Evolutionary conservation across 2,329 filamentous ascomycete genomes (phyloP).

Genomic region (Botrytis sinoallii): DNA sequence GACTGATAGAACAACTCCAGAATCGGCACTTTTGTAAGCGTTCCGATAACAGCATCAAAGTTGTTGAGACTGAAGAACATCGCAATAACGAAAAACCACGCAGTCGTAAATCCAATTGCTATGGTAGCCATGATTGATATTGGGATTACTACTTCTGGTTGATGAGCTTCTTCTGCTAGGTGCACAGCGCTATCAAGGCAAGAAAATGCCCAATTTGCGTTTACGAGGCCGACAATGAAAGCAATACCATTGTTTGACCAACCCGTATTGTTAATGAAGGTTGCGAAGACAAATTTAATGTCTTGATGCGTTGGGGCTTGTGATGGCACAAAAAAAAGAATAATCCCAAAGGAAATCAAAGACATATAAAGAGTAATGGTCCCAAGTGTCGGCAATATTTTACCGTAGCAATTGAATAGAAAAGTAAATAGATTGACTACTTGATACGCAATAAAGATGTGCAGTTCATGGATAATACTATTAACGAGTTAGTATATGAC

Average conservation of each 20-base stretch:
- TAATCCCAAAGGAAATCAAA: slow-evolving; percentile 10
- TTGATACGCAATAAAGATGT: slow-evolving; percentile 19
- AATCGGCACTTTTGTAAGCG: slow-evolving; percentile 6
- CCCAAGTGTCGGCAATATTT: slow-evolving; percentile 13
- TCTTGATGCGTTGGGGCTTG: slow-evolving; percentile 17
- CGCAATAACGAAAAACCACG: slow-evolving; percentile 16
- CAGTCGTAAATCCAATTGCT: slow-evolving; percentile 15
- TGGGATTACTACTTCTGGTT: slow-evolving; percentile 16
- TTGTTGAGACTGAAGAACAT: slow-evolving; percentile 19
- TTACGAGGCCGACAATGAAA: slow-evolving; percentile 20
- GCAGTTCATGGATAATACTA: slow-evolving; percentile 9
- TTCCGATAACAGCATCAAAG: slow-evolving; percentile 16
- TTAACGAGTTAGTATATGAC: not conserved
- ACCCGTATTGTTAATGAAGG: slow-evolving; percentile 21
- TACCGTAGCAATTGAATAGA: slow-evolving; percentile 17
- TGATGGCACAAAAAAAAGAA: slow-evolving; percentile 8
- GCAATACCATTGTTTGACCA: slow-evolving; percentile 20
- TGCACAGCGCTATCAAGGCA: slow-evolving; percentile 18
- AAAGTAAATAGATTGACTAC: slow-evolving; percentile 12
- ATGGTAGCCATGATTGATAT: slow-evolving; percentile 17
- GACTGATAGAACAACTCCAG: slow-evolving; percentile 15
- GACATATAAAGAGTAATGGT: slow-evolving; percentile 16
- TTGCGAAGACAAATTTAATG: slow-evolving; percentile 19
- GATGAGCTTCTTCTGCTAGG: slow-evolving; percentile 19
- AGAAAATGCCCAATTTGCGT: slow-evolving; percentile 19